Percentiles rank a stretch among this genome's conserved stretches.
These are phyloP conservation scores for Lupinus albus DNA, from an alignment of 306 rosid genomes.

Conservation along the genomic window DNA sequence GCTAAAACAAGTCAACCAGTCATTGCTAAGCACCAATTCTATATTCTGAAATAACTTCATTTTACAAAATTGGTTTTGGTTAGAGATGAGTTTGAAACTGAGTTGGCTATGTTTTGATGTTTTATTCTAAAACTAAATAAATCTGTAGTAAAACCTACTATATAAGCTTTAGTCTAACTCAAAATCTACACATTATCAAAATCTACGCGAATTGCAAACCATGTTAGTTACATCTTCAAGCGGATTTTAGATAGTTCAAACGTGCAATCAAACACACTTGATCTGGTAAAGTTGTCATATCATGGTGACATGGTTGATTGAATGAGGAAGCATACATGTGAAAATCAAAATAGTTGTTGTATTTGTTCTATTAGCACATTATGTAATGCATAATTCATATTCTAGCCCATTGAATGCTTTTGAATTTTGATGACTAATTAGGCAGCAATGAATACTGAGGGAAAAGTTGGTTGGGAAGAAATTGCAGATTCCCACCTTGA, in stretches of 20 bases:
- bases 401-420: conserved; percentile 5
- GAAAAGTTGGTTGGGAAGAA: conserved; percentile 86
- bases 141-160: too few relatives aligned
- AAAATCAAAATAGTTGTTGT: not conserved
- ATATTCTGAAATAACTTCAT: too few relatives aligned
- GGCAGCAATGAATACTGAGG: conserved; percentile 81
- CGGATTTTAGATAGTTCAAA: too few relatives aligned
- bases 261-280: too few relatives aligned
- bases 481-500: conserved; percentile 70
- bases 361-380: not conserved
- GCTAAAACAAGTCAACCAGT: not conserved
- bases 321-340: conserved; percentile 9
- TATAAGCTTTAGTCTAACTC: too few relatives aligned
- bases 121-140: too few relatives aligned
- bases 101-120: too few relatives aligned
- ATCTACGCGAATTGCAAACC: too few relatives aligned
- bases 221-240: too few relatives aligned
- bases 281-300: not conserved
- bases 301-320: not conserved
- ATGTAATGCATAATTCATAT: not conserved
- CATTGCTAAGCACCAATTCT: not conserved
- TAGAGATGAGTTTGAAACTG: too few relatives aligned
- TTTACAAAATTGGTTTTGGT: too few relatives aligned
- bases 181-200: too few relatives aligned
- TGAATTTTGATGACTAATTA: conserved; percentile 31